Conservation (phyloP, 208 protist species). For the Wallacemonas collosoma region DNA sequence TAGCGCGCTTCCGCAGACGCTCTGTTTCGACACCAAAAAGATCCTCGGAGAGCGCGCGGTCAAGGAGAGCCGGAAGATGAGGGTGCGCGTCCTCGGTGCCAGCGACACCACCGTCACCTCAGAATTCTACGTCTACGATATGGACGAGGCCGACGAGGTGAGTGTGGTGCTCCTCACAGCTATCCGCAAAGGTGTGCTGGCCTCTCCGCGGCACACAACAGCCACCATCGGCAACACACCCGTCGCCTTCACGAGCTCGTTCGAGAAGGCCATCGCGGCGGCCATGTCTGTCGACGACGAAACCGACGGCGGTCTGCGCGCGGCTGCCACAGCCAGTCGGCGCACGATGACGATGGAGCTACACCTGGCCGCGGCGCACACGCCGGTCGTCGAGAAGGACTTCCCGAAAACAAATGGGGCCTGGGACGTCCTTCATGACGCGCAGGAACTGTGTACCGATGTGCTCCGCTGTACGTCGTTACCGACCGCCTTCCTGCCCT, state of each 20-base stretch:
- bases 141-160: slow-evolving; percentile 42
- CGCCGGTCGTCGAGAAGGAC: slow-evolving; percentile 6
- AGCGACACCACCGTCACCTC: slow-evolving; percentile 12
- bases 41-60: slow-evolving; percentile 44
- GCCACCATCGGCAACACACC: neutral
- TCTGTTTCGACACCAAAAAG: slow-evolving; percentile 55
- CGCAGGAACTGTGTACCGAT: slow-evolving; percentile 25
- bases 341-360: slow-evolving; percentile 14
- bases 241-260: slow-evolving; percentile 4
- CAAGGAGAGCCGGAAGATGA: slow-evolving; percentile 38
- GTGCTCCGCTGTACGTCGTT: slow-evolving; percentile 46
- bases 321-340: slow-evolving; percentile 11
- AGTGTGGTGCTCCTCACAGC: slow-evolving; percentile 39
- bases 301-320: slow-evolving; percentile 9
- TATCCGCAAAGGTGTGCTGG: slow-evolving; percentile 41
- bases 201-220: slow-evolving; percentile 24
- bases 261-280: slow-evolving; percentile 15
- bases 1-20: slow-evolving; percentile 60
- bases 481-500: slow-evolving; percentile 41
- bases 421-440: slow-evolving; percentile 25
- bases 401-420: slow-evolving; percentile 7
- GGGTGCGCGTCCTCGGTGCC: slow-evolving; percentile 26
- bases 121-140: slow-evolving; percentile 36
- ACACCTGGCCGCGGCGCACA: neutral
- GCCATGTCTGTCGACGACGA: slow-evolving; percentile 11